Conservation (phyloP, 2,329 filamentous ascomycete genomes). For the Ophiostoma australiae region DNA sequence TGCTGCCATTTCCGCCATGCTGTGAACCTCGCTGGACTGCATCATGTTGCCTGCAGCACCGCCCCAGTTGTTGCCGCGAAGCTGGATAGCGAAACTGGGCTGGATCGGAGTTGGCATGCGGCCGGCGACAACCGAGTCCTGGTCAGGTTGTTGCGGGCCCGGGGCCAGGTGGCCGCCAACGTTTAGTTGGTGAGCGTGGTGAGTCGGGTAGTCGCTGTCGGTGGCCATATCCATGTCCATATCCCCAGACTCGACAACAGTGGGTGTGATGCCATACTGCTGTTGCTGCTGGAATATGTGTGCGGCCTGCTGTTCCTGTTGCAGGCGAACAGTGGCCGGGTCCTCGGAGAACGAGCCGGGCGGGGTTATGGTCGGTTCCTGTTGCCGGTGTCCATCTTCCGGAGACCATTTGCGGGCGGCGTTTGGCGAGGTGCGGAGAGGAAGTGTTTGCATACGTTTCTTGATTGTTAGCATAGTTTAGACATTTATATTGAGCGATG, state of each 20-base stretch:
- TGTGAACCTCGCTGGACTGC: conserved; percentile 22
- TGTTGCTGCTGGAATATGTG: conserved; percentile 10
- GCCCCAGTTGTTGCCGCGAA: conserved; percentile 49
- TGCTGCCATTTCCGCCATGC: conserved; percentile 5
- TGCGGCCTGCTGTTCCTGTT: conserved; percentile 17
- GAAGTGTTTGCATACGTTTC: conserved; percentile 53
- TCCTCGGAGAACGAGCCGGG: conserved; percentile 41
- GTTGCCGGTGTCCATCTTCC: conserved; percentile 30
- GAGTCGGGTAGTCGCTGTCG: conserved; percentile 31
- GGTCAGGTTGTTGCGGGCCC: conserved; percentile 34
- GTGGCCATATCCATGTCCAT: conserved; percentile 51
- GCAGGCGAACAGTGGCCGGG: conserved; percentile 13
- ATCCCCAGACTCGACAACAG: conserved; percentile 32
- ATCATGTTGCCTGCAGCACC: conserved; percentile 35
- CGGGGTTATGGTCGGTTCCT: conserved; percentile 37
- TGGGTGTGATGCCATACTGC: conserved; percentile 28
- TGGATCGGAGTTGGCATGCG: conserved; percentile 59
- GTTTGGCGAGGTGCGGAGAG: conserved; percentile 44
- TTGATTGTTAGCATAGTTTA: conserved; percentile 30
- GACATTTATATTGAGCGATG: background rate
- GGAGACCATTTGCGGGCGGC: conserved; percentile 36
- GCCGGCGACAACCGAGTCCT: conserved; percentile 37
- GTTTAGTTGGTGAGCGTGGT: background rate
- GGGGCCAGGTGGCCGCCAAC: conserved; percentile 31
- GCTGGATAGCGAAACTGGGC: conserved; percentile 51